Evolutionary conservation across 1,139 yeast species (phyloP).

Genomic region (Hemisphaericaspora xylanilytica): DNA sequence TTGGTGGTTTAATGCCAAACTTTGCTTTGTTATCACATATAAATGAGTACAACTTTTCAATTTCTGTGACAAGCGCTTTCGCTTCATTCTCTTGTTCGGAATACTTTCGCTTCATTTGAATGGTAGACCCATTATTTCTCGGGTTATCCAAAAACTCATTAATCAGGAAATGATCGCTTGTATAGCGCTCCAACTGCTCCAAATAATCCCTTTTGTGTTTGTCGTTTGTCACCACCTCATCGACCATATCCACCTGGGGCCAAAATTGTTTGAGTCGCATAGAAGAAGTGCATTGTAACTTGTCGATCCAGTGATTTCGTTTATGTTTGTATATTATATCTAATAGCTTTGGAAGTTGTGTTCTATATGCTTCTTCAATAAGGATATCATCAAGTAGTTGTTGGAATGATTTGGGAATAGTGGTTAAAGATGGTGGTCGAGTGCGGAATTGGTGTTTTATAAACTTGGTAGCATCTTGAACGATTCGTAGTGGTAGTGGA

Average conservation of each 20-base stretch:
- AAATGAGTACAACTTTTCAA: conserved; percentile 22
- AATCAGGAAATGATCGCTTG: conserved; percentile 10
- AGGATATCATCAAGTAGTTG: conserved; percentile 27
- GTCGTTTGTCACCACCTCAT: conserved; percentile 25
- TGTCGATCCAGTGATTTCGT: conserved; percentile 21
- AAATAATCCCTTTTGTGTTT: conserved; percentile 3
- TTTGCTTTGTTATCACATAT: conserved; percentile 17
- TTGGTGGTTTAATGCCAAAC: conserved; percentile 25
- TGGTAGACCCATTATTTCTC: too few species aligned
- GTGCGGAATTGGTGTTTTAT: not conserved
- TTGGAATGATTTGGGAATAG: not conserved
- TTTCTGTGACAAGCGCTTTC: conserved; percentile 12
- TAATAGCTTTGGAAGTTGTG: conserved; percentile 22
- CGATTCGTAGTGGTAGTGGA: conserved; percentile 11
- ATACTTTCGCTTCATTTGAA: not conserved
- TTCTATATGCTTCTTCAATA: conserved; percentile 25
- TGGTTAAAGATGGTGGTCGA: not conserved
- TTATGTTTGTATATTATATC: conserved; percentile 28
- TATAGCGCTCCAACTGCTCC: not conserved
- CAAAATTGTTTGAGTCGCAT: conserved; percentile 24
- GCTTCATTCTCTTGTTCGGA: conserved; percentile 1
- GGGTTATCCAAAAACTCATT: conserved; percentile 14
- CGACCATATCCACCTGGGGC: conserved; percentile 39
- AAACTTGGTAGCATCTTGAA: conserved; percentile 3
- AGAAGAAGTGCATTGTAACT: conserved; percentile 23